Evolutionary conservation across 2,329 filamentous ascomycete genomes (phyloP), one percentile per base, ranked within the genome.

Genomic region (Hymenoscyphus fructigenus): DNA sequence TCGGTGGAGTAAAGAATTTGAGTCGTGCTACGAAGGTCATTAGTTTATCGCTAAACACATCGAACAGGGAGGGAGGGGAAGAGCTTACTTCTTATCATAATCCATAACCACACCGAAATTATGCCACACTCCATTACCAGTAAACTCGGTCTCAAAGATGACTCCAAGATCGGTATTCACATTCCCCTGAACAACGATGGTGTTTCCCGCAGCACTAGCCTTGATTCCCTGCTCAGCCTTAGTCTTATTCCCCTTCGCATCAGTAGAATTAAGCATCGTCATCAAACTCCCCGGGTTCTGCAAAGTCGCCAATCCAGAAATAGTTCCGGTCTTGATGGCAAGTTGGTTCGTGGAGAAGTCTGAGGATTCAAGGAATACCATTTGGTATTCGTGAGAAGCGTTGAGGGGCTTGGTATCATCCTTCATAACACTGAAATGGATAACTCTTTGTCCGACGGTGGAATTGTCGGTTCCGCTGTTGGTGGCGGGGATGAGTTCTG

Each of bases 101-200:
- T 89, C 82, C 15, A 87, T 76, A 26, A 80, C 83, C 36, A 88
- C 62, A 9, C 81, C 86, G 78, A 88, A 88, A 78, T 89, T 89
- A 73, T 88, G 84, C 80, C 85, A 87, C 23, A 80, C 59, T 26
- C 59, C 76, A 15, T 74, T 79, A 38, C 76, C 72, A n/a, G 79
- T 77, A 62, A 87, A 87, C 2, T 80, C 78, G 0, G 81, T 79
- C 29, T 77, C 79, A 73, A 83, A 88, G 5, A 88, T 75, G 34
- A 81, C 73, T 61, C 77, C 74, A n/a, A 81, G 78, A 63, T 75
- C 76, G 59, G 78, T 77, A 71, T 81, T 82, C 67, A 82, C 79
- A 68, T 82, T 81, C 61, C 80, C 78, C 63, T 82, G 79, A 10
- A 84, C 72, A 67, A 81, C 79, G 65, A 83, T 77, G 0, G 76